A percentile compares a stretch with the other conserved stretches of the same genome.
These are phyloP conservation scores for Leishmania amazonensis DNA, from an alignment of 208 protist species.

Conservation along the genomic window DNA sequence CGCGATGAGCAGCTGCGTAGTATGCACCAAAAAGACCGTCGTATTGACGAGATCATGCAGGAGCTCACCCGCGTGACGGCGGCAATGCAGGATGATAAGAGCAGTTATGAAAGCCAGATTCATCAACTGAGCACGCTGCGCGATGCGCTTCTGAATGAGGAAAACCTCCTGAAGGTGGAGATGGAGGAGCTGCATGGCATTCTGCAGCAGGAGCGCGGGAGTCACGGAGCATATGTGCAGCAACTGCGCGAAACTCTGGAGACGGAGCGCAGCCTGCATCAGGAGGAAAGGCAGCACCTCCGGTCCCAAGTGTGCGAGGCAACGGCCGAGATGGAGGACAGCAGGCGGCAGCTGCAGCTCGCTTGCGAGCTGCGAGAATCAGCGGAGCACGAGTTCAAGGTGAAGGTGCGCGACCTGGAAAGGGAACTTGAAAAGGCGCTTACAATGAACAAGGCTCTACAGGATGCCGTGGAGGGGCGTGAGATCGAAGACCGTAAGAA, in stretches of 20 bases:
- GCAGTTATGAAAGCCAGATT: conserved; percentile 50
- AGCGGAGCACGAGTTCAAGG: conserved; percentile 42
- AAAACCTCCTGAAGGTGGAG: conserved; percentile 45
- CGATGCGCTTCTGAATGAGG: conserved; percentile 74
- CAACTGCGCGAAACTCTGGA: conserved; percentile 47
- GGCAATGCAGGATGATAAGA: conserved; percentile 40
- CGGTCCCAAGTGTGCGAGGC: conserved; percentile 36
- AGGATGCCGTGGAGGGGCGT: conserved; percentile 66
- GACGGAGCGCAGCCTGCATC: conserved; percentile 28
- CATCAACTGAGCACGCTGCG: conserved; percentile 53
- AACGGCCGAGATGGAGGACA: conserved; percentile 45
- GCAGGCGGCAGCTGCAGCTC: conserved; percentile 42
- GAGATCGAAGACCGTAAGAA: conserved; percentile 87
- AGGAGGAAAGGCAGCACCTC: conserved; percentile 44
- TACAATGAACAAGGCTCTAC: conserved; percentile 68
- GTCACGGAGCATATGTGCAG: conserved; percentile 41
- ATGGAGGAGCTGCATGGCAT: conserved; percentile 52
- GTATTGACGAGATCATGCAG: conserved; percentile 55
- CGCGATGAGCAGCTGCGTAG: conserved; percentile 64
- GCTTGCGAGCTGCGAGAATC: conserved; percentile 47
- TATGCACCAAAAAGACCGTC: conserved; percentile 61
- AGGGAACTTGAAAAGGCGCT: conserved; percentile 81
- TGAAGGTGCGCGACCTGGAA: conserved; percentile 50
- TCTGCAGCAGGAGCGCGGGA: conserved; percentile 32
- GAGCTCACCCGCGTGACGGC: conserved; percentile 48